Evolutionary conservation across 371 early-diverging fungal genomes (phyloP).

Genomic region (Mortierella sp.): DNA sequence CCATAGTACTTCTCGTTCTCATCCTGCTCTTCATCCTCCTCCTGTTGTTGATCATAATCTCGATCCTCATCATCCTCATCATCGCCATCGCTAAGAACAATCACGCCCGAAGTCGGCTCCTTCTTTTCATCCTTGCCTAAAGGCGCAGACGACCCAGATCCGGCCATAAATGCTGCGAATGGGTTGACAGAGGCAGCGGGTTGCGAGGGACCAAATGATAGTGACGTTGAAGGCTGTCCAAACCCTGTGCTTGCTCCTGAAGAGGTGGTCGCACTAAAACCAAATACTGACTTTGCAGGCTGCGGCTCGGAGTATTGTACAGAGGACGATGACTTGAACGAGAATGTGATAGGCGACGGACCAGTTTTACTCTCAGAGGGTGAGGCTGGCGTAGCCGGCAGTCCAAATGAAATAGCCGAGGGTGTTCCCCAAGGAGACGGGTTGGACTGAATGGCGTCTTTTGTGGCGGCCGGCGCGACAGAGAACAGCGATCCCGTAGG

Average conservation of each 20-base stretch:
- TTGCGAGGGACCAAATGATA: too few relatives aligned
- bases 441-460: neutral
- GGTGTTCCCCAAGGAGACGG: neutral
- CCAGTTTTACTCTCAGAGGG: too few relatives aligned
- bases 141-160: neutral
- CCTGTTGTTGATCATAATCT: slow-evolving; percentile 8
- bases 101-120: neutral
- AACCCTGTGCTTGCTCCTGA: too few relatives aligned
- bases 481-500: neutral
- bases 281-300: too few relatives aligned
- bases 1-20: slow-evolving; percentile 6
- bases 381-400: neutral
- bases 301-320: too few relatives aligned
- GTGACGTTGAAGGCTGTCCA: too few relatives aligned
- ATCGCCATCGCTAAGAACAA: slow-evolving; percentile 10
- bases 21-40: neutral
- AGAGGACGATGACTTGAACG: too few relatives aligned
- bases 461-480: neutral
- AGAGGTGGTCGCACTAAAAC: too few relatives aligned
- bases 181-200: neutral
- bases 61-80: neutral
- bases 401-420: neutral
- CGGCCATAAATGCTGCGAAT: slow-evolving; percentile 3
- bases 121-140: neutral
- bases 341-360: too few relatives aligned